These are phyloP conservation scores for Taphrina flavorubra DNA, from an alignment of 1,139 yeast species.

Conservation along the genomic window DNA sequence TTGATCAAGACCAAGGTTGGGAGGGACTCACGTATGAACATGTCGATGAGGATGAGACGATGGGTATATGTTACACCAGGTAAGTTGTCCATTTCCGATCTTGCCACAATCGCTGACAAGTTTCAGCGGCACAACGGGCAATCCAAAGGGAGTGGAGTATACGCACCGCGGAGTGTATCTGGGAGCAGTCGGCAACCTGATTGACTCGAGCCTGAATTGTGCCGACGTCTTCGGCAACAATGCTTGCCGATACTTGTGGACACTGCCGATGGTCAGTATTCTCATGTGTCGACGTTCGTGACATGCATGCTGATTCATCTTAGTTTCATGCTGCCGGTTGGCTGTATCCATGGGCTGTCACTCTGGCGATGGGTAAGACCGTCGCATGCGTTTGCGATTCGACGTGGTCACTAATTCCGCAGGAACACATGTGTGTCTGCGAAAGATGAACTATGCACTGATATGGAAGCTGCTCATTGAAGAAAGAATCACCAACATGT, in stretches of 20 bases:
- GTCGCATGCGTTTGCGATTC: too few species aligned
- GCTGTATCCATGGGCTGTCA: slow-evolving; percentile 54
- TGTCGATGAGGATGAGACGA: slow-evolving; percentile 50
- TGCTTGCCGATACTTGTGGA: slow-evolving; percentile 53
- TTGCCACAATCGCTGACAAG: slow-evolving; percentile 52
- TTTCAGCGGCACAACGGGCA: slow-evolving; percentile 81
- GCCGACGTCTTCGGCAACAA: slow-evolving; percentile 49
- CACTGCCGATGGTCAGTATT: slow-evolving; percentile 50
- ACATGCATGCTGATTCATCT: not conserved
- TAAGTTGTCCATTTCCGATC: not conserved
- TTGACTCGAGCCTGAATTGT: slow-evolving; percentile 52
- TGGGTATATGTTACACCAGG: slow-evolving; percentile 48
- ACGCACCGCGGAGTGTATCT: slow-evolving; percentile 58
- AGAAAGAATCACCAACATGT: slow-evolving; percentile 52
- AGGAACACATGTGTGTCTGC: slow-evolving; percentile 51
- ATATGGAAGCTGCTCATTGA: slow-evolving; percentile 52
- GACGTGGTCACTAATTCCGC: not conserved
- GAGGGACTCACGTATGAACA: slow-evolving; percentile 48
- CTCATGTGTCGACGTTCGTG: not conserved
- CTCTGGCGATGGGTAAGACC: slow-evolving; percentile 51
- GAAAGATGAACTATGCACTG: slow-evolving; percentile 52
- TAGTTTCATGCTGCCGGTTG: slow-evolving; percentile 54
- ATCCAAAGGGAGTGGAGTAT: slow-evolving; percentile 74
- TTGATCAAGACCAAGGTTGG: slow-evolving; percentile 47
- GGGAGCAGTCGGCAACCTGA: slow-evolving; percentile 51